Percentiles rank a stretch among this genome's conserved stretches.
phyloP scores from a whole-genome alignment of 257 asterid species.

The Agastache rugosa region DNA sequence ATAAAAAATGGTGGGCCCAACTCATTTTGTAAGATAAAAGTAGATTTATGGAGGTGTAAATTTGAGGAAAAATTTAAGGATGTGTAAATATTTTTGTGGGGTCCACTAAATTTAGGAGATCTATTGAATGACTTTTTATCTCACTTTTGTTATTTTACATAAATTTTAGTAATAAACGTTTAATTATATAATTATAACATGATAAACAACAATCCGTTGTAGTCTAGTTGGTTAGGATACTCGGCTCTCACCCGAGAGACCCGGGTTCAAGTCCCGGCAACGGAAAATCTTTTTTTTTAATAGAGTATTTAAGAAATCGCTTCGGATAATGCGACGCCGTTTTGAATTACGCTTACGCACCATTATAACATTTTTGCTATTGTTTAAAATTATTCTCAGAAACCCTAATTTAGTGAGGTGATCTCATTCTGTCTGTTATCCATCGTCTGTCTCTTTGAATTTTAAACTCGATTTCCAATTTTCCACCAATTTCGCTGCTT shows the following conservation, averaged over 20 bases:
- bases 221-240: conserved; percentile 67
- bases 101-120: too few relatives aligned
- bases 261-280: conserved; percentile 99
- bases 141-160: too few relatives aligned
- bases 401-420: conserved; percentile 36
- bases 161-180: too few relatives aligned
- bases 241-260: conserved; percentile 98
- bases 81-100: too few relatives aligned
- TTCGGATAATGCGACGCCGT: not conserved
- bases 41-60: too few relatives aligned
- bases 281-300: conserved; percentile 53
- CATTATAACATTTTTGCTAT: not conserved
- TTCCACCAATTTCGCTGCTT: not conserved
- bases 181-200: too few relatives aligned
- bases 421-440: not conserved
- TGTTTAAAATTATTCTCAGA: not conserved
- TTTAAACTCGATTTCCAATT: not conserved
- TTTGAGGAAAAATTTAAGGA: too few relatives aligned
- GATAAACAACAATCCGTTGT: conserved; percentile 39
- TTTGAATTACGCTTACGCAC: not conserved
- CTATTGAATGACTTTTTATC: too few relatives aligned
- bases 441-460: not conserved
- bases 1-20: too few relatives aligned
- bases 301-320: too few relatives aligned
- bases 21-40: too few relatives aligned